phyloP scores from a whole-genome alignment of 352 stramenopile genomes.

The Phytophthora citricola region DNA sequence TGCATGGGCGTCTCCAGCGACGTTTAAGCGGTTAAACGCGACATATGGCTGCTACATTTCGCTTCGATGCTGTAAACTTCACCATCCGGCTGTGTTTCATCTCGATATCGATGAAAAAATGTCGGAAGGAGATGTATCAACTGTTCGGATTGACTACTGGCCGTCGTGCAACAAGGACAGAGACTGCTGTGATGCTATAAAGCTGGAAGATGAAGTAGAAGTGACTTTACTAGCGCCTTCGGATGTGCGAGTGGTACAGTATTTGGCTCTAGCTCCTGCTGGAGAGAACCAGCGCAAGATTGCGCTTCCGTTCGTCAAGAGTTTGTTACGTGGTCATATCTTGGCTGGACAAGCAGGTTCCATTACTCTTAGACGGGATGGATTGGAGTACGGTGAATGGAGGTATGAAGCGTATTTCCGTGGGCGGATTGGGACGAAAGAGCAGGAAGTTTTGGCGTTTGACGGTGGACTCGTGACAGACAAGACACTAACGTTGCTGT shows the following conservation, averaged over 20 bases:
- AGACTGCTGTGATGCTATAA: neutral
- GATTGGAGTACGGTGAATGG: slow-evolving; percentile 70
- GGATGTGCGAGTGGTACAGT: slow-evolving; percentile 51
- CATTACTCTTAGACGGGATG: slow-evolving; percentile 52
- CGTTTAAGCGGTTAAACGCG: slow-evolving; percentile 27
- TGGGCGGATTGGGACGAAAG: slow-evolving; percentile 11
- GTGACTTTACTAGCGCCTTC: slow-evolving; percentile 34
- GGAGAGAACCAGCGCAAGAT: slow-evolving; percentile 46
- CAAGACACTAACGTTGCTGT: slow-evolving; percentile 66
- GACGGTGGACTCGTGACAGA: slow-evolving; percentile 60
- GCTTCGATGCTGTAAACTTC: slow-evolving; percentile 18
- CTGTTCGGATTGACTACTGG: slow-evolving; percentile 63
- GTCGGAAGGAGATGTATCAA: slow-evolving; percentile 5
- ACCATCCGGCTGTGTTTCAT: slow-evolving; percentile 43
- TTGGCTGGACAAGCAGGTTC: slow-evolving; percentile 33
- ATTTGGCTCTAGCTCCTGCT: slow-evolving; percentile 53
- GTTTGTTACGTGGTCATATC: slow-evolving; percentile 54
- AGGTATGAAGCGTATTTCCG: slow-evolving; percentile 57
- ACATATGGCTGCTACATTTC: slow-evolving; percentile 40
- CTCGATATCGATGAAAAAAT: slow-evolving; percentile 49
- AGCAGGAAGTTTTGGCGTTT: slow-evolving; percentile 5
- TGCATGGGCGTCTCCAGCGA: slow-evolving; percentile 37
- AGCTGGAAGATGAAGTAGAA: slow-evolving; percentile 14
- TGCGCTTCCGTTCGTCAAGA: slow-evolving; percentile 60
- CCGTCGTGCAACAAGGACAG: slow-evolving; percentile 16